Evolutionary conservation across 73 alveolate species (phyloP).

Genomic region (Tetrahymena elliotti): DNA sequence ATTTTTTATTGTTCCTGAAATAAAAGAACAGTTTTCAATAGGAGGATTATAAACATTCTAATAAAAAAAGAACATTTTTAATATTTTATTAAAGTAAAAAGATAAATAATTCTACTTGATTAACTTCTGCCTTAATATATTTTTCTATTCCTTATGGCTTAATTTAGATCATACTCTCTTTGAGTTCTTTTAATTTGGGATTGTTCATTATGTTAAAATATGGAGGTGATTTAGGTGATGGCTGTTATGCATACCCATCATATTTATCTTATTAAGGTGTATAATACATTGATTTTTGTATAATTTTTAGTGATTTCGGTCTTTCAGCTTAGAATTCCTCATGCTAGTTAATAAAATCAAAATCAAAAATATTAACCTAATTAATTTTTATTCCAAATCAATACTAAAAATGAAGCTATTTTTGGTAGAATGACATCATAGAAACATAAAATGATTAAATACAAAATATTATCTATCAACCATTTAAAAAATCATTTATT

Average conservation of each 20-base stretch:
- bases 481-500: too few relatives aligned
- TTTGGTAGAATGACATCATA: neutral
- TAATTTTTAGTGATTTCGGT: neutral
- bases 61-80: neutral
- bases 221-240: neutral
- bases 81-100: neutral
- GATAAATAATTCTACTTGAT: neutral
- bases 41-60: neutral
- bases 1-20: neutral
- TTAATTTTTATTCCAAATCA: neutral
- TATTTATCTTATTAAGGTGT: neutral
- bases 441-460: too few relatives aligned
- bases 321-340: neutral
- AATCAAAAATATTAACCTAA: neutral
- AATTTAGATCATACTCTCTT: neutral
- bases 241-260: neutral
- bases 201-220: neutral
- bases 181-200: neutral
- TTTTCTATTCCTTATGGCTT: neutral
- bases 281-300: neutral
- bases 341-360: neutral
- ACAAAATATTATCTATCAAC: too few relatives aligned
- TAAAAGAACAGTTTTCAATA: neutral
- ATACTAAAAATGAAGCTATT: neutral
- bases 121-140: neutral